phyloP scores from a whole-genome alignment of 805 yeast species.

The Kodamaea kaohsiungensis region DNA sequence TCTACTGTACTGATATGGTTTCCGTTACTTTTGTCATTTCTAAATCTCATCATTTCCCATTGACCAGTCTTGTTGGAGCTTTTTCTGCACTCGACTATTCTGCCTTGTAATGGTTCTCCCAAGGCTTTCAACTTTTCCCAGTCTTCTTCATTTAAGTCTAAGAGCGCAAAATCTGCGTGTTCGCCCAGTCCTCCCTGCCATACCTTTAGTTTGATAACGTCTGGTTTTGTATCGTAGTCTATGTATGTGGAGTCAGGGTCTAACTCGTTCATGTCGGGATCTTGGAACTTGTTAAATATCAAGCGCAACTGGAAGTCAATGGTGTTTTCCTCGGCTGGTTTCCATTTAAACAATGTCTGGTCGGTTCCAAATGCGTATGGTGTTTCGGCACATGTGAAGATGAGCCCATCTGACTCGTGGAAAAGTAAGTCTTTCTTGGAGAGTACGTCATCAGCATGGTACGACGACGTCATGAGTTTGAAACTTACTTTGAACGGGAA shows the following conservation, averaged over 20 bases:
- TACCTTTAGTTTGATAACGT: conserved; percentile 56
- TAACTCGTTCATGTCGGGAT: conserved; percentile 63
- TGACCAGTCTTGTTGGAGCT: conserved; percentile 54
- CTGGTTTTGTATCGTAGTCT: conserved; percentile 82
- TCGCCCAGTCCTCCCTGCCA: conserved; percentile 70
- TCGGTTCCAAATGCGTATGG: conserved; percentile 92
- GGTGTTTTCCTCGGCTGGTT: conserved; percentile 93
- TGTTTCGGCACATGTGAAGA: conserved; percentile 86
- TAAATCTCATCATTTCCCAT: conserved; percentile 85
- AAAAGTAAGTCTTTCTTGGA: conserved; percentile 69
- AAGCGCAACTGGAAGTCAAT: conserved; percentile 79
- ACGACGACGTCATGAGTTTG: conserved; percentile 85
- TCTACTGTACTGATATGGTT: conserved; percentile 81
- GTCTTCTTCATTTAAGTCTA: conserved; percentile 65
- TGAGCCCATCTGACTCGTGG: conserved; percentile 91
- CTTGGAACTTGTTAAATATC: conserved; percentile 58
- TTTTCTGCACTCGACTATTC: conserved; percentile 83
- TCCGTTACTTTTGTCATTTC: conserved; percentile 91
- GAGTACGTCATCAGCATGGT: conserved; percentile 74
- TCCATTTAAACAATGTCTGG: conserved; percentile 86
- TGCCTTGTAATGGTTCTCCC: conserved; percentile 81
- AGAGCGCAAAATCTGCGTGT: conserved; percentile 66
- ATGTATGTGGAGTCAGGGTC: conserved; percentile 71
- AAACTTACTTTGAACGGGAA: conserved; percentile 86
- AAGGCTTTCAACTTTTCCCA: conserved; percentile 75